These are phyloP conservation scores for Xylaria nigripes DNA, from an alignment of 495 filamentous ascomycete species.

Conservation along the genomic window DNA sequence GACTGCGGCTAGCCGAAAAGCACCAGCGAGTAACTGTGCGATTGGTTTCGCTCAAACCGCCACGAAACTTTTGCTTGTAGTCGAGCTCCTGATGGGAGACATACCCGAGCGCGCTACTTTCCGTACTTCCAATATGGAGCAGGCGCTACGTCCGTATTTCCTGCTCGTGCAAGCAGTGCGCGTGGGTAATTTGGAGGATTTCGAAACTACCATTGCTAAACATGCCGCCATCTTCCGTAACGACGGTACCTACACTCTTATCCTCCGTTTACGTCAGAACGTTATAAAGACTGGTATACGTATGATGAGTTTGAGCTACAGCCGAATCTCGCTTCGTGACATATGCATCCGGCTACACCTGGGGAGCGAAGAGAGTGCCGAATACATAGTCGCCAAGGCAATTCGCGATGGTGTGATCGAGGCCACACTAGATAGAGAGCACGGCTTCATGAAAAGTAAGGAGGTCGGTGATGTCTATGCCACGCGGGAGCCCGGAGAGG, in stretches of 20 bases:
- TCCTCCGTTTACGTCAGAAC: slow-evolving; percentile 89
- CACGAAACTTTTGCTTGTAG: slow-evolving; percentile 86
- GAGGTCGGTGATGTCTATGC: slow-evolving; percentile 91
- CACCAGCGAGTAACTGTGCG: slow-evolving; percentile 79
- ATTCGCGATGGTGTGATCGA: slow-evolving; percentile 98
- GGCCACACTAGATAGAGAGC: slow-evolving; percentile 86
- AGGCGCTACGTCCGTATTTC: slow-evolving; percentile 83
- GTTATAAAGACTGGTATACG: slow-evolving; percentile 99
- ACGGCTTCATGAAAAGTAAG: slow-evolving; percentile 97
- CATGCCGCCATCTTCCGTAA: slow-evolving; percentile 78
- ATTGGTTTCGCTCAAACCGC: slow-evolving; percentile 92
- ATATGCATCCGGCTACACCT: slow-evolving; percentile 91
- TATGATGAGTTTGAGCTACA: slow-evolving; percentile 98
- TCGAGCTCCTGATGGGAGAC: slow-evolving; percentile 96
- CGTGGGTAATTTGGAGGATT: slow-evolving; percentile 87
- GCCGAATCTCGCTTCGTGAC: slow-evolving; percentile 91
- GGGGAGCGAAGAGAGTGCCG: slow-evolving; percentile 90
- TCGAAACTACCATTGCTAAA: slow-evolving; percentile 70
- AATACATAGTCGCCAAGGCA: slow-evolving; percentile 98
- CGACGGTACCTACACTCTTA: slow-evolving; percentile 92
- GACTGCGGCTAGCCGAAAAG: slow-evolving; percentile 85
- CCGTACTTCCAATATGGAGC: slow-evolving; percentile 77
- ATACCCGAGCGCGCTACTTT: slow-evolving; percentile 93
- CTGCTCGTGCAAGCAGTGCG: slow-evolving; percentile 89
- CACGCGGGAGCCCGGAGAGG: slow-evolving; percentile 89